Percentiles rank a stretch among this genome's conserved stretches.
phyloP scores from a whole-genome alignment of 257 asterid genomes.

The Capsicum pubescens region DNA sequence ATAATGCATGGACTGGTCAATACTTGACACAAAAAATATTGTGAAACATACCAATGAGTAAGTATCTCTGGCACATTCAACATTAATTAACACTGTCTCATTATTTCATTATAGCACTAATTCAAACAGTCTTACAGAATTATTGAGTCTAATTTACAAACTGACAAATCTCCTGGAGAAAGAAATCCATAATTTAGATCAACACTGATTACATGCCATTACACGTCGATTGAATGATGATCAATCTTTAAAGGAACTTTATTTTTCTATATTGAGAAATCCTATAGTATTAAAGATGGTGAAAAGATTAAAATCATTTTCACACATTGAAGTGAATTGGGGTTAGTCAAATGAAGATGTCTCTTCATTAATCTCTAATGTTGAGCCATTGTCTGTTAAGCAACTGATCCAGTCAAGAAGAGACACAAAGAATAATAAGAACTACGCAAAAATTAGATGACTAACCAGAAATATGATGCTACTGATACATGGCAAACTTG shows the following conservation, averaged over 20 bases:
- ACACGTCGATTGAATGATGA: too few relatives aligned
- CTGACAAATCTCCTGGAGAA: too few relatives aligned
- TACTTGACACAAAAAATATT: too few relatives aligned
- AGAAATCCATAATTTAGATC: too few relatives aligned
- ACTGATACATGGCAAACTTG: too few relatives aligned
- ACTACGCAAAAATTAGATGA: neutral
- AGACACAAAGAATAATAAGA: neutral
- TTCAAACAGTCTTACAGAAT: neutral
- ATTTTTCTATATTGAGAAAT: too few relatives aligned
- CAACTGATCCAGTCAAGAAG: constrained; percentile 28
- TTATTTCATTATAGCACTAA: neutral
- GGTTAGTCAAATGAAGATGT: constrained; percentile 5
- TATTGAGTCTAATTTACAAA: constrained; percentile 1
- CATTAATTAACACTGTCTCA: neutral
- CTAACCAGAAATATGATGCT: neutral
- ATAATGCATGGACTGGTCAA: too few relatives aligned
- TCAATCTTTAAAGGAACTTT: too few relatives aligned
- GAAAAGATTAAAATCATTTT: constrained; percentile 36
- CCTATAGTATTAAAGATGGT: too few relatives aligned
- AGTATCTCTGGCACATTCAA: neutral
- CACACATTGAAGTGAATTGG: constrained; percentile 43
- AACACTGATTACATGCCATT: too few relatives aligned
- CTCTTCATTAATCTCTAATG: constrained; percentile 29
- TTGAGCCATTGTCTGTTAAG: constrained; percentile 4
- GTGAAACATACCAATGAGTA: too few relatives aligned